Evolutionary conservation across 2,329 filamentous ascomycete genomes (phyloP), one percentile per base, ranked within the genome.

Genomic region (Colletotrichum sp.): DNA sequence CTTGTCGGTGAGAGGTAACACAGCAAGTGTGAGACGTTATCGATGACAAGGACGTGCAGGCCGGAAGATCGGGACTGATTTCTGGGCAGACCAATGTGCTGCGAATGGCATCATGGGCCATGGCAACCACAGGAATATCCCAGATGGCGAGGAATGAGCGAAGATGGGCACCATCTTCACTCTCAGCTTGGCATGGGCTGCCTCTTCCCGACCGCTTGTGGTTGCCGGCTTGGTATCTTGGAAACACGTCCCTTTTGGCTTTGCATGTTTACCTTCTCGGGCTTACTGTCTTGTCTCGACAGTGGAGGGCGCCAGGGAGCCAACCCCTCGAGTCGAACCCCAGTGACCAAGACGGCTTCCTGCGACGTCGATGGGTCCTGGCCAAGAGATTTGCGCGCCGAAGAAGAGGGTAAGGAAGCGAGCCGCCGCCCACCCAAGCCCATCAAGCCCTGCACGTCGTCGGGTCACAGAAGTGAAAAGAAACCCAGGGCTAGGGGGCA

Each of bases 201-300:
- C 75, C 75, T 77, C 75, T 71, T 70, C 72, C 71, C 66, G 39
- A 64, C 66, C 75, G 75, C 75, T 76, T 76, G 71, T 67, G 66
- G 24, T 28, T 77, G 75, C 75, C 75, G 75, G 75, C 75, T 77
- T 77, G 75, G 75, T 75, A 59, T 75, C 75, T 69, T 74, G 71
- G 69, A 57, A 68, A 65, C 30, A 49, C 18, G 44, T 36, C 71
- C 59, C 26, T 32, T 66, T 55, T 60, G 70, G 36, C 8, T 32
- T 12, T 65, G 70, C 24, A n/a, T 52, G 49, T 66, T 62, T 69
- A 49, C 64, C 16, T 65, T 67, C 57, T 32, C 16, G 30, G 70
- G 32, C 18, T n/a, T 69, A 15, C 69, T n/a, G 30, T 59, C 44
- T 55, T 69, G 70, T 68, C 55, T 67, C 49, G 68, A 62, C 68